Conservation (phyloP, 805 yeast genomes). For the Yamadazyma insecticola region DNA sequence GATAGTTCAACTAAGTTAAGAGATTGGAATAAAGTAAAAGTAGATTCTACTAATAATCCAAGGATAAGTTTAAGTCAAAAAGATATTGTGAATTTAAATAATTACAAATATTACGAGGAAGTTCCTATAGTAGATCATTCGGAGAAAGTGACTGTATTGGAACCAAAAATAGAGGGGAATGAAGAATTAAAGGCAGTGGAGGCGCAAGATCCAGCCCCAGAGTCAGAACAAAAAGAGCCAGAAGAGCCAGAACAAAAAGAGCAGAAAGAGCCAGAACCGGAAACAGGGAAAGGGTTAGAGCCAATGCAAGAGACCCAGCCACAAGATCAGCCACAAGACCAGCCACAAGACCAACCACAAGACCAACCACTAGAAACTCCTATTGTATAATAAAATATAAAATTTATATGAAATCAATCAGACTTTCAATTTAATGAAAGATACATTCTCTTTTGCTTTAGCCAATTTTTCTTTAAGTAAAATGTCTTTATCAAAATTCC, state of each 20-base stretch:
- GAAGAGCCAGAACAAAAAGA: too few species aligned
- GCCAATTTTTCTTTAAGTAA: slow-evolving; percentile 43
- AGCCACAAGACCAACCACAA: too few species aligned
- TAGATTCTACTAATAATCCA: slow-evolving; percentile 14
- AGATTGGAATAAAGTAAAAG: slow-evolving; percentile 38
- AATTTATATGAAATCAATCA: too few species aligned
- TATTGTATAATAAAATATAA: too few species aligned
- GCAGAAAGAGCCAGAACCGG: too few species aligned
- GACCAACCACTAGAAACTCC: too few species aligned
- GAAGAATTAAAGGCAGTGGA: background rate
- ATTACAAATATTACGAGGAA: slow-evolving; percentile 25
- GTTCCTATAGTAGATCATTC: slow-evolving; percentile 9
- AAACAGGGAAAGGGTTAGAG: too few species aligned
- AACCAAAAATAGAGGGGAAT: background rate
- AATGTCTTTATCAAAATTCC: slow-evolving; percentile 49
- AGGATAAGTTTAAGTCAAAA: background rate
- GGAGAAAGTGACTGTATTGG: too few species aligned
- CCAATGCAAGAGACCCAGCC: too few species aligned
- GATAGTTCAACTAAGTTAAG: slow-evolving; percentile 16
- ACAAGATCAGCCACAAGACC: too few species aligned
- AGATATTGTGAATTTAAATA: slow-evolving; percentile 42
- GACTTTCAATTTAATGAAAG: slow-evolving; percentile 40
- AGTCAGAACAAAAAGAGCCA: too few species aligned
- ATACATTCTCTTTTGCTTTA: slow-evolving; percentile 57
- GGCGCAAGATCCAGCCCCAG: too few species aligned